These are phyloP conservation scores for Hirschfeldia incana DNA, from an alignment of 345 rosid species.

Conservation along the genomic window DNA sequence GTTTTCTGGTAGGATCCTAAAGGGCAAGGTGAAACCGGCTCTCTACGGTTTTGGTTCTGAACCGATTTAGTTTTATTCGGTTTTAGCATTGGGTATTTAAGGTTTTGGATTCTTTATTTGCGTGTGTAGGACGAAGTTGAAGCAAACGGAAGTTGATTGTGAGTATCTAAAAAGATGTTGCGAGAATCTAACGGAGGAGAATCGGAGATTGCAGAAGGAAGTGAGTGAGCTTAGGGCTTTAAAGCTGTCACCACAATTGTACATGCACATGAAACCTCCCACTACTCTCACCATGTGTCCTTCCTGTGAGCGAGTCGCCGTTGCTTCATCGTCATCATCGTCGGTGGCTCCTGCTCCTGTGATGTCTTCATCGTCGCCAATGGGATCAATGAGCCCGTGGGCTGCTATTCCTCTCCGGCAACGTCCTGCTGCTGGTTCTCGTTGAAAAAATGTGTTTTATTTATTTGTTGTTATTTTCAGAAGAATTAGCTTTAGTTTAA, in stretches of 20 bases:
- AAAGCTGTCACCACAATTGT: slow-evolving; percentile 77
- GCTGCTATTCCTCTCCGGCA: slow-evolving; percentile 46
- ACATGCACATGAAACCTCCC: slow-evolving; percentile 90
- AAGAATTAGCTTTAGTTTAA: slow-evolving; percentile 6
- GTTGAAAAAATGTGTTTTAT: background rate
- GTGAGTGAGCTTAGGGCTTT: slow-evolving; percentile 81
- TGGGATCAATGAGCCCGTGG: slow-evolving; percentile 53
- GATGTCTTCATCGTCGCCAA: slow-evolving; percentile 36
- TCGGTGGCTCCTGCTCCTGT: slow-evolving; percentile 37
- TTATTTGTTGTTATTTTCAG: background rate
- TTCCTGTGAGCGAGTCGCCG: slow-evolving; percentile 75
- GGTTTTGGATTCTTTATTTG: background rate
- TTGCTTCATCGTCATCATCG: slow-evolving; percentile 44
- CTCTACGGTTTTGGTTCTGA: background rate
- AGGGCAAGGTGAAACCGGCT: background rate
- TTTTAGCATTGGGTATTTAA: background rate
- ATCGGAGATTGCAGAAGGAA: slow-evolving; percentile 77
- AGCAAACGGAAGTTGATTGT: slow-evolving; percentile 91
- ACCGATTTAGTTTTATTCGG: background rate
- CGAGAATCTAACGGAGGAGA: slow-evolving; percentile 77
- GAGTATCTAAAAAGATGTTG: slow-evolving; percentile 77
- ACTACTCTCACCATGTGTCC: slow-evolving; percentile 93
- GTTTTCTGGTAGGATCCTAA: background rate
- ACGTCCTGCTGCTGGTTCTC: slow-evolving; percentile 43
- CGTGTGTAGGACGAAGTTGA: slow-evolving; percentile 70